Evolutionary conservation across 306 rosid species (phyloP), one percentile per base, ranked within the genome.

Genomic region (Bauhinia variegata): DNA sequence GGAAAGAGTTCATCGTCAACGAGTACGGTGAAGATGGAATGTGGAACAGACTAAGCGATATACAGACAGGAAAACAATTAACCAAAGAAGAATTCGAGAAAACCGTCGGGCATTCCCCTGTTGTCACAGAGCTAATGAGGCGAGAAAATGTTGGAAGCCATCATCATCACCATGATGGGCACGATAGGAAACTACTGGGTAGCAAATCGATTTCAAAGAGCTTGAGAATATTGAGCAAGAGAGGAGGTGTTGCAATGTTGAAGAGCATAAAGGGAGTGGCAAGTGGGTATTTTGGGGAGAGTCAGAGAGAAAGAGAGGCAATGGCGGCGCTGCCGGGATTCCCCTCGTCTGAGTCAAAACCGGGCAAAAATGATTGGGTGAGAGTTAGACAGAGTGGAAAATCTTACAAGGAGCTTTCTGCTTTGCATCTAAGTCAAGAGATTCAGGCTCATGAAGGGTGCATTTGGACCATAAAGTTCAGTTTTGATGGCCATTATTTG

Each of bases 371-470:
- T 15, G 87, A 82, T 6, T 93, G 97, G 97, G 80, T 88, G 19
- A 73, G 76, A 67, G 99, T 85, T 36, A 63, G 90, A 28, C 88
- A 85, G 7, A 80, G 65, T 10, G 97, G 97, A 4, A 93, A 85
- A 66, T 73, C 91, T 6, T 68, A 66, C 5, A 93, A 90, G 56
- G 99, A 93, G 60, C 79, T 93, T 0, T 89, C 96, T 0, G 95
- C 99, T 23, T 31, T 90, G 65, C 97, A 88, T 59, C 39, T 88
- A 71, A 87, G 97, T 54, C 97, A 90, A 38, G 97, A 90, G 55
- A 81, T 93, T 75, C 80, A 83, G 49, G 99, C 95, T n/a, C 99
- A 93, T n/a, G 86, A 90, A 19, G 99, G 99, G 2, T 90, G 97
- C 13, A 81, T 93, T 58, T 93, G 95, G 97, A 68, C 78, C 0